These are phyloP conservation scores for Annulohypoxylon stygium DNA, from an alignment of 495 filamentous ascomycete genomes.

Conservation along the genomic window DNA sequence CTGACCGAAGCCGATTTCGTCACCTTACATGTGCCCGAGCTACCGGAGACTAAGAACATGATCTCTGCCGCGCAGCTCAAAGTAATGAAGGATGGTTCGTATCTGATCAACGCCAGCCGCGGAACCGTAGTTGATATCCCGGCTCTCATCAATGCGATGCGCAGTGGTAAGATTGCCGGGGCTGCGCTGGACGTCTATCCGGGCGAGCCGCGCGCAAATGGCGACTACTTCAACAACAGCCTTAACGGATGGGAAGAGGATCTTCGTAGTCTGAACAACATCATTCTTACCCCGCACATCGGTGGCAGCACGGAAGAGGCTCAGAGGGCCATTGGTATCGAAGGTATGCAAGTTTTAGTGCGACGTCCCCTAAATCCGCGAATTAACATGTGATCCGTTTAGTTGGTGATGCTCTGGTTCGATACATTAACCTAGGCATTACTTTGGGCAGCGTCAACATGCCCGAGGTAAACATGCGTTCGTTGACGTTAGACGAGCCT, in stretches of 20 bases:
- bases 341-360: conserved; percentile 58
- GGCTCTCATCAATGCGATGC: conserved; percentile 89
- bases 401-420: conserved; percentile 85
- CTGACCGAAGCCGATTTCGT: conserved; percentile 89
- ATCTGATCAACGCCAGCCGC: conserved; percentile 95
- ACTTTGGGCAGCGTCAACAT: conserved; percentile 95
- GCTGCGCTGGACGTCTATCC: conserved; percentile 98
- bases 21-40: conserved; percentile 93
- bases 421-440: conserved; percentile 92
- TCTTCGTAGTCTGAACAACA: conserved; percentile 85
- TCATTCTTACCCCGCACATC: conserved; percentile 97
- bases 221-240: conserved; percentile 90
- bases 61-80: conserved; percentile 81
- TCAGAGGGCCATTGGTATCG: conserved; percentile 94
- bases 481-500: conserved; percentile 85
- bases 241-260: conserved; percentile 91
- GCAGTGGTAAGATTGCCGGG: conserved; percentile 88
- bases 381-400: conserved; percentile 19
- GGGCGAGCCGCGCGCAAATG: conserved; percentile 91
- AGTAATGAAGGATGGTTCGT: conserved; percentile 91
- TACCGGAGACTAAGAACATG: conserved; percentile 91
- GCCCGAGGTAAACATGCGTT: conserved; percentile 91
- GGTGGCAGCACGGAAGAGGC: conserved; percentile 98
- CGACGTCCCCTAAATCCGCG: not conserved
- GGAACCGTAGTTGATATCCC: conserved; percentile 96